phyloP scores from a whole-genome alignment of 1,284 basidiomycete species.

The Peniophora sp. region DNA sequence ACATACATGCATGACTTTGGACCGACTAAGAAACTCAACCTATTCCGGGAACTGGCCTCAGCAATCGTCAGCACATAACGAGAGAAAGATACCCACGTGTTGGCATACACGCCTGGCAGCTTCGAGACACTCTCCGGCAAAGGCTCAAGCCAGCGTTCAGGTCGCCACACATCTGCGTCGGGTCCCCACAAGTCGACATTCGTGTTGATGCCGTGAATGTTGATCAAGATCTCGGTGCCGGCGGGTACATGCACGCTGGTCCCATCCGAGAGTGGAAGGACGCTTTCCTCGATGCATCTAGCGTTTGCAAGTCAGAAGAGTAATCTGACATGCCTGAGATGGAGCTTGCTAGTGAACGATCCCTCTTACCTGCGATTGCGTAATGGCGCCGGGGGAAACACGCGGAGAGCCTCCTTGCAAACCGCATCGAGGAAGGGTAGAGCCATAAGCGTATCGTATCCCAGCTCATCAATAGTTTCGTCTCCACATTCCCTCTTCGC shows the following conservation, averaged over 20 bases:
- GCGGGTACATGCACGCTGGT: too few species aligned
- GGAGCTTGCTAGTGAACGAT: not conserved
- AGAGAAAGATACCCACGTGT: not conserved
- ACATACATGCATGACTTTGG: constrained; percentile 2
- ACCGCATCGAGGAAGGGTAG: constrained; percentile 27
- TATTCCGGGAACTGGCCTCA: not conserved
- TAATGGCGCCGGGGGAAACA: constrained; percentile 5
- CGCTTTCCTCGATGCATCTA: constrained; percentile 5
- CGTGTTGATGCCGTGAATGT: constrained; percentile 18
- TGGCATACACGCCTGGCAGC: constrained; percentile 4
- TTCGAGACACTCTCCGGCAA: not conserved
- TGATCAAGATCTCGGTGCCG: constrained; percentile 10
- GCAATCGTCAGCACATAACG: not conserved
- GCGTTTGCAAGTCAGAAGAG: too few species aligned
- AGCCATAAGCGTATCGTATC: constrained; percentile 22
- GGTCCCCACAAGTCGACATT: constrained; percentile 22
- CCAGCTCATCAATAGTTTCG: constrained; percentile 4
- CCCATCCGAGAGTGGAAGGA: not conserved
- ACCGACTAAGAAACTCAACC: constrained; percentile 5
- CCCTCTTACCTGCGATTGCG: not conserved
- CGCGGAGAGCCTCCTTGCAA: constrained; percentile 19
- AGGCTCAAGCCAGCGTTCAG: constrained; percentile 21
- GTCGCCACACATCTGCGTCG: constrained; percentile 22
- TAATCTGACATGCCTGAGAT: constrained; percentile 3
- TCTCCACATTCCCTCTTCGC: too few species aligned